These are phyloP conservation scores for Fusarium chuoi DNA, from an alignment of 2,329 filamentous ascomycete species.

Conservation along the genomic window DNA sequence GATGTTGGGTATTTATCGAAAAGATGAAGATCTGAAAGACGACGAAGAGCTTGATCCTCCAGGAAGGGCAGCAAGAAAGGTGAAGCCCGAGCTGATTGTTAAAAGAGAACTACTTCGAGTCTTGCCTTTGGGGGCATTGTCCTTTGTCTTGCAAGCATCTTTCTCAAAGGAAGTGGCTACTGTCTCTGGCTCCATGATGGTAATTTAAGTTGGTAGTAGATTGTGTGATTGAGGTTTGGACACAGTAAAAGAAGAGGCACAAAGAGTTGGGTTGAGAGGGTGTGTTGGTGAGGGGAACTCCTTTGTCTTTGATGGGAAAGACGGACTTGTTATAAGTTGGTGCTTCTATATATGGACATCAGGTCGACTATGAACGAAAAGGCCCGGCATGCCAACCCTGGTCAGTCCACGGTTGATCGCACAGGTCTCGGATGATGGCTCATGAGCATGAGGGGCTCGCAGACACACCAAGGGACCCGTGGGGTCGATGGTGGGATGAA, in stretches of 20 bases:
- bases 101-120: slow-evolving; percentile 40
- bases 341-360: slow-evolving; percentile 22
- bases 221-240: neutral
- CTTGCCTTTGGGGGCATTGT: slow-evolving; percentile 37
- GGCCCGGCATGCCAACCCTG: slow-evolving; percentile 28
- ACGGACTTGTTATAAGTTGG: slow-evolving; percentile 38
- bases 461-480: slow-evolving; percentile 15
- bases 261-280: slow-evolving; percentile 28
- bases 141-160: slow-evolving; percentile 41
- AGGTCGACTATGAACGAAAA: slow-evolving; percentile 22
- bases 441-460: slow-evolving; percentile 29
- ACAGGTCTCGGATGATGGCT: slow-evolving; percentile 25
- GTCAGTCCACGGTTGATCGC: slow-evolving; percentile 28
- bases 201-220: neutral
- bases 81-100: slow-evolving; percentile 45
- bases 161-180: slow-evolving; percentile 43
- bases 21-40: slow-evolving; percentile 42
- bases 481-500: slow-evolving; percentile 42
- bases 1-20: slow-evolving; percentile 34
- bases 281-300: slow-evolving; percentile 11
- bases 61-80: slow-evolving; percentile 43
- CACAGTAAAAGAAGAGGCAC: slow-evolving; percentile 8
- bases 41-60: slow-evolving; percentile 33
- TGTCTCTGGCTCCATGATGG: slow-evolving; percentile 39
- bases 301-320: slow-evolving; percentile 35